phyloP scores from a whole-genome alignment of 495 filamentous ascomycete genomes.

The Umbilicaria muhlenbergii region DNA sequence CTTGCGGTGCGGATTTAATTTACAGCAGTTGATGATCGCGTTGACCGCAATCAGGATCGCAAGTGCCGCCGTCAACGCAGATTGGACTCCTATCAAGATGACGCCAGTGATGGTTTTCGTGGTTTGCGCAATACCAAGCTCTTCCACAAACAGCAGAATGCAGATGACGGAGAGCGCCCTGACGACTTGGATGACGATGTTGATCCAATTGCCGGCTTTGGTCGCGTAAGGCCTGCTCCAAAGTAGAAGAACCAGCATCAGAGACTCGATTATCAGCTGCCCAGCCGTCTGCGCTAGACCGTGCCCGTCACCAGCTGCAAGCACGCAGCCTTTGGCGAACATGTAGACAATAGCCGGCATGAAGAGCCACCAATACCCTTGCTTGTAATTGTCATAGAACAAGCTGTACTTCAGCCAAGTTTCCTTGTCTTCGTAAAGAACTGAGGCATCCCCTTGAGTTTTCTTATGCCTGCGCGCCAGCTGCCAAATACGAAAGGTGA shows the following conservation, averaged over 20 bases:
- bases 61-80: constrained; percentile 62
- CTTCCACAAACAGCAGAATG: constrained; percentile 85
- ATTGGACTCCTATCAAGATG: constrained; percentile 79
- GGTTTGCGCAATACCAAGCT: constrained; percentile 78
- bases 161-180: constrained; percentile 81
- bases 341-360: constrained; percentile 84
- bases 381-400: constrained; percentile 93
- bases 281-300: constrained; percentile 66
- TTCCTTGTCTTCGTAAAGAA: constrained; percentile 74
- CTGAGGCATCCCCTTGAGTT: constrained; percentile 53
- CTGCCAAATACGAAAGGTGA: constrained; percentile 66
- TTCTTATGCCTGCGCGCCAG: constrained; percentile 61
- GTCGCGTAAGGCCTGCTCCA: constrained; percentile 80
- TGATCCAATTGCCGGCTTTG: constrained; percentile 79
- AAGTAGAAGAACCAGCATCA: constrained; percentile 54
- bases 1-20: constrained; percentile 79
- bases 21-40: constrained; percentile 63
- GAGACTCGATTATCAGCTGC: constrained; percentile 64
- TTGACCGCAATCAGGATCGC: constrained; percentile 87
- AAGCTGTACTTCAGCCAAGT: constrained; percentile 91
- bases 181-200: constrained; percentile 86
- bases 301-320: constrained; percentile 77
- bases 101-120: constrained; percentile 92
- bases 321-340: constrained; percentile 75
- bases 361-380: constrained; percentile 92